A percentile compares a stretch with the other conserved stretches of the same genome.
These are phyloP conservation scores for Saccharomycopsis synnaedendra DNA, from an alignment of 805 yeast genomes.

Conservation along the genomic window DNA sequence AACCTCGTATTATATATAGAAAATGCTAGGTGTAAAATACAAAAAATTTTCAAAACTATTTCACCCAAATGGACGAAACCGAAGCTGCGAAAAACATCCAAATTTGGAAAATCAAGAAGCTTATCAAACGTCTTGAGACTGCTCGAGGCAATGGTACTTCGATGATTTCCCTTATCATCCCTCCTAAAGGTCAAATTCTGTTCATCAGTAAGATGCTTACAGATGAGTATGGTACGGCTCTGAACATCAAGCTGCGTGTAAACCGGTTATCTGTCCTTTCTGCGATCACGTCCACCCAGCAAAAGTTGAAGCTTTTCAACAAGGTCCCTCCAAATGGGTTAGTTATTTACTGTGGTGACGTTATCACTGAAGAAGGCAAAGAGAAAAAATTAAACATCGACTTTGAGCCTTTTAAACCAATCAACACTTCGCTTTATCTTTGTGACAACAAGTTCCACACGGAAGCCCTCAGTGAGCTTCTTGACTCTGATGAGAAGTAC, in stretches of 20 bases:
- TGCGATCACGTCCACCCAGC: slow-evolving; percentile 98
- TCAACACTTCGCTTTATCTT: slow-evolving; percentile 88
- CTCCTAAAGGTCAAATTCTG: slow-evolving; percentile 91
- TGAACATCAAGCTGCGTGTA: slow-evolving; percentile 95
- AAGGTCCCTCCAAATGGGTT: slow-evolving; percentile 91
- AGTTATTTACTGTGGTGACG: slow-evolving; percentile 97
- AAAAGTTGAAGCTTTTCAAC: slow-evolving; percentile 81
- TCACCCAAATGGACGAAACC: slow-evolving; percentile 26
- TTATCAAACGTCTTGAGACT: slow-evolving; percentile 73
- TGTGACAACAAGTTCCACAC: slow-evolving; percentile 99
- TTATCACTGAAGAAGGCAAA: slow-evolving; percentile 92
- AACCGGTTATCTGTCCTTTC: slow-evolving; percentile 90
- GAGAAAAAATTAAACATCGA: slow-evolving; percentile 94
- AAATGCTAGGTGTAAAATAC: too few relatives aligned
- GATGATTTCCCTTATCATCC: slow-evolving; percentile 92
- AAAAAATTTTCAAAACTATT: too few relatives aligned
- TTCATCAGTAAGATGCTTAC: slow-evolving; percentile 83
- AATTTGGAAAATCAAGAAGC: slow-evolving; percentile 97
- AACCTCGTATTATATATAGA: too few relatives aligned
- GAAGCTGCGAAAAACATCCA: slow-evolving; percentile 96
- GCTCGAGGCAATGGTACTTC: slow-evolving; percentile 99
- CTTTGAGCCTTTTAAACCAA: slow-evolving; percentile 98
- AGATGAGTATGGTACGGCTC: slow-evolving; percentile 98
- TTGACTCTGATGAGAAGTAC: slow-evolving; percentile 91
- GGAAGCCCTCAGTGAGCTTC: slow-evolving; percentile 86